Evolutionary conservation across 768 basidiomycete genomes (phyloP).

Genomic region (Pilatotrama ljubarskyi): DNA sequence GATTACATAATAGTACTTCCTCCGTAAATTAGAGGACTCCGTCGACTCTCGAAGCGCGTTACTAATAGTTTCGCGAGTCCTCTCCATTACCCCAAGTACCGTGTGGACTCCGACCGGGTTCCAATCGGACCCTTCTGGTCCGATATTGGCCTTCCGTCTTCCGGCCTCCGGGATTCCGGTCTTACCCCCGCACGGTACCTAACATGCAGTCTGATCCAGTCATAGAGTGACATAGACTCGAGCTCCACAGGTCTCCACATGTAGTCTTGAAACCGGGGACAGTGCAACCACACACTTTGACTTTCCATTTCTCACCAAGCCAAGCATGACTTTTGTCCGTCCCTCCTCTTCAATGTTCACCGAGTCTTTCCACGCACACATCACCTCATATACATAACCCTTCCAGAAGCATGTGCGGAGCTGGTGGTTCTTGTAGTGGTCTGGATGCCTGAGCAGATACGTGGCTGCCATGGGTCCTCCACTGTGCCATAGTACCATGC

Average conservation of each 20-base stretch:
- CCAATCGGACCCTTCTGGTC: too few relatives aligned
- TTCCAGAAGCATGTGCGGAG: slow-evolving; percentile 14
- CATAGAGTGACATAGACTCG: neutral
- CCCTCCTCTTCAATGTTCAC: neutral
- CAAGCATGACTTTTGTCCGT: neutral
- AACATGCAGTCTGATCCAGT: neutral
- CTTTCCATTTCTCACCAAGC: neutral
- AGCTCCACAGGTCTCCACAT: slow-evolving; percentile 1
- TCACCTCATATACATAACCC: slow-evolving; percentile 1
- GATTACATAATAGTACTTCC: too few relatives aligned
- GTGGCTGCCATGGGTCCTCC: slow-evolving; percentile 19
- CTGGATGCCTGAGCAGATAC: slow-evolving; percentile 17
- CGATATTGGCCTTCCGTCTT: too few relatives aligned
- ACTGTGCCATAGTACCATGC: slow-evolving; percentile 20
- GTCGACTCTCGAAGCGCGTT: too few relatives aligned
- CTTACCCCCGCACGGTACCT: too few relatives aligned
- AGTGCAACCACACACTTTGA: neutral
- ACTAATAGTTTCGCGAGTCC: too few relatives aligned
- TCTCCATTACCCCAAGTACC: too few relatives aligned
- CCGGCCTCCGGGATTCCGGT: too few relatives aligned
- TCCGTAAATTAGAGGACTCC: too few relatives aligned
- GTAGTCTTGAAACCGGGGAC: slow-evolving; percentile 15
- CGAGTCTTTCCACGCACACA: neutral
- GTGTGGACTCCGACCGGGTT: too few relatives aligned
- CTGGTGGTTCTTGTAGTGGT: slow-evolving; percentile 19